These are phyloP conservation scores for Solanum tarijense DNA, from an alignment of 257 asterid genomes.

Conservation along the genomic window DNA sequence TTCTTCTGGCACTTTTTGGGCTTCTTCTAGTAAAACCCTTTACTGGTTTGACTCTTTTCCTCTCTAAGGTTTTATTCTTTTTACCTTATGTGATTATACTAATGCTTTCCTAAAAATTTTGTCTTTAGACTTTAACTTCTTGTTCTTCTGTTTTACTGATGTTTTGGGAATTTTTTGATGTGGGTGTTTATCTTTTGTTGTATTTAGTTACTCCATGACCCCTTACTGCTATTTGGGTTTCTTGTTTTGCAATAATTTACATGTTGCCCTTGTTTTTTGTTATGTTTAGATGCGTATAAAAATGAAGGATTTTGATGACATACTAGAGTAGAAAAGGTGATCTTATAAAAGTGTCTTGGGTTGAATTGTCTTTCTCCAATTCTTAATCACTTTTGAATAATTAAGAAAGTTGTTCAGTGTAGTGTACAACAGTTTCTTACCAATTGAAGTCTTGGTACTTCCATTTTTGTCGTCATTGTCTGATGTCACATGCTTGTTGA, in stretches of 20 bases:
- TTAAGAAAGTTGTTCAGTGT: not conserved
- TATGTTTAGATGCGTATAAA: not conserved
- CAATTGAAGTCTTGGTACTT: not conserved
- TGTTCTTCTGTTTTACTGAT: not conserved
- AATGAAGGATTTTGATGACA: not conserved
- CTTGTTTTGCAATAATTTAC: not conserved
- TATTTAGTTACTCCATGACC: not conserved
- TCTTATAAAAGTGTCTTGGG: too few species aligned
- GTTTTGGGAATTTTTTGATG: not conserved
- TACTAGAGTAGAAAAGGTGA: too few species aligned
- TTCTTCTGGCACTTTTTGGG: conserved; percentile 27
- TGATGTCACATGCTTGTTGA: not conserved
- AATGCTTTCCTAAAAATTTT: not conserved
- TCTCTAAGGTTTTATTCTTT: not conserved
- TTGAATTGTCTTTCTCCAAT: not conserved
- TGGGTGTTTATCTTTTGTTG: not conserved
- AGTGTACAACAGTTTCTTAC: too few species aligned
- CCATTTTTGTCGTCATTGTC: not conserved
- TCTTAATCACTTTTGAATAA: not conserved
- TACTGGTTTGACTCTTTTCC: conserved; percentile 37
- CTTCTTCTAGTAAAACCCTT: conserved; percentile 23
- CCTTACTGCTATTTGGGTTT: not conserved
- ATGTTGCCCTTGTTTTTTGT: not conserved
- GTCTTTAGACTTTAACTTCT: not conserved
- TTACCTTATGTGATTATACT: not conserved